A percentile compares a stretch with the other conserved stretches of the same genome.
Conservation (phyloP, 345 rosid species). For the Rubroshorea leprosula region DNA sequence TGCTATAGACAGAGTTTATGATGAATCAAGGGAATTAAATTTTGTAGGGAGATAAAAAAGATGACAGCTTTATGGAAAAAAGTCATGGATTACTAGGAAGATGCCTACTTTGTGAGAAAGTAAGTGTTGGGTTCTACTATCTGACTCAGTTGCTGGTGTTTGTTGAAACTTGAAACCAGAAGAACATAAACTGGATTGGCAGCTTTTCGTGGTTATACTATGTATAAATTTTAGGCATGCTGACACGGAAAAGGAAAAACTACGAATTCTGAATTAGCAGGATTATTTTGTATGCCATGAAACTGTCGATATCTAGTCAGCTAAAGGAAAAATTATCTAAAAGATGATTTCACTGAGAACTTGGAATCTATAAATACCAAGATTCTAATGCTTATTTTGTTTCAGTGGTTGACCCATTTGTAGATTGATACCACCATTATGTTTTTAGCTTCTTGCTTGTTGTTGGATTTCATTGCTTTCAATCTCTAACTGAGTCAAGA, state of each 20-base stretch:
- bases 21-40: no score
- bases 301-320: background rate
- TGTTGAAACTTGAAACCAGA: constrained; percentile 1
- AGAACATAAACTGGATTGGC: background rate
- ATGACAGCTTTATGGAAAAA: background rate
- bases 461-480: background rate
- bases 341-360: no score
- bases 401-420: background rate
- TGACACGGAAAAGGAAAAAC: background rate
- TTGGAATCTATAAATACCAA: background rate
- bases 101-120: background rate
- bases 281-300: background rate
- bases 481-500: background rate
- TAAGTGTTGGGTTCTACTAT: background rate
- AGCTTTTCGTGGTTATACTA: background rate
- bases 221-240: background rate
- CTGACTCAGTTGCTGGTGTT: background rate
- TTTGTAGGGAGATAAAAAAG: background rate
- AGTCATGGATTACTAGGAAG: background rate
- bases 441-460: background rate
- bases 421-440: background rate
- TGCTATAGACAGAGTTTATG: background rate
- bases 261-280: background rate
- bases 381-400: background rate
- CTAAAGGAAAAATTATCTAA: no score